Base-by-base conservation (phyloP, 2,329 filamentous ascomycete genomes). In the Colletotrichum theobromicola region DNA sequence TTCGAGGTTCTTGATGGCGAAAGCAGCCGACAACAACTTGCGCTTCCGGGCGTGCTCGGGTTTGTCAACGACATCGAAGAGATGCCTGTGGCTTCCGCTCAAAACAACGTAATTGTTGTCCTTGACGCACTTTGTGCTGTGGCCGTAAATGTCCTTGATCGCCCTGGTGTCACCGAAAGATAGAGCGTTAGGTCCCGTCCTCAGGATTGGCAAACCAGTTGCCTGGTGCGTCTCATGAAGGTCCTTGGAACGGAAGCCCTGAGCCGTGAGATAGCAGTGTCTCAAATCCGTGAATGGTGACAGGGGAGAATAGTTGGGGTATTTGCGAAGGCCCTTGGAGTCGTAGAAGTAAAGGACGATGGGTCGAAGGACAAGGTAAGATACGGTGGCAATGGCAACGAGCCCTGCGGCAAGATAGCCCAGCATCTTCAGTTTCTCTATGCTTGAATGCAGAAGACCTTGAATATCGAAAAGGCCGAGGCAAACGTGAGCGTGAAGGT, bases 1-100 rank as follows among this genome's bases (percentile, higher is more conserved):
- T 77, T 89, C 88, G 1, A 90, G 85, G 75, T 90, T 90, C 80
- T 88, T 88, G 62, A 88, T 78, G 0, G 88, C 88, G 70, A 89
- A 90, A 2, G 88, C 88, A 0, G 84, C 84, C 2, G 88, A 86
- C 5, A 90, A 79, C 2, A 88, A 82, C 71, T 87, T 87, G 28
- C 88, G 85, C 79, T 90, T 90, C 12, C 86, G 82, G 3, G 85
- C 83, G 75, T 91, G 89, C 7, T 90, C 88, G 8, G 81, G 78
- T 80, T 88, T 88, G 78, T 90, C 87, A 12, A 88, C 78, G 4
- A 88, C 87, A 78, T 90, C 88, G 30, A 87, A 87, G 4, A 90
- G 84, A 70, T 90, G 86, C 75, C 81, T 87, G 78, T 90, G 88
- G 0, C 85, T 84, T 3, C 88, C 88, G 85, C 3, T 80, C 80